Base-by-base conservation (phyloP, 306 rosid species). In the Castanospermum australe region DNA sequence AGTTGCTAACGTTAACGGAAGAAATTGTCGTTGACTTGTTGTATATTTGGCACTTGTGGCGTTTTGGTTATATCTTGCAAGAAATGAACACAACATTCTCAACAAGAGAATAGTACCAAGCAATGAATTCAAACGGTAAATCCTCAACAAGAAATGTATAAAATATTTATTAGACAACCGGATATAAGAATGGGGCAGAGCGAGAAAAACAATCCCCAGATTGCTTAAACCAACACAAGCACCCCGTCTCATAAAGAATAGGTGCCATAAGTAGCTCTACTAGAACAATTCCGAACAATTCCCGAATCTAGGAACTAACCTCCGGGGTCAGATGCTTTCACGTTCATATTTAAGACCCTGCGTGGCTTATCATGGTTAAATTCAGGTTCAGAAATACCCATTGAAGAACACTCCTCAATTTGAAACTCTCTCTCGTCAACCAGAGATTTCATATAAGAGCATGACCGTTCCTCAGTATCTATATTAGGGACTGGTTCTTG, bases 381-480 rank as follows among this genome's bases (percentile, higher is more conserved):
- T 38, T 82, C 90, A 3, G 93, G 71, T 30, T 79, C 88, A 0
- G 89, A 42, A 60, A 85, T 61, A 51, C 76, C 82, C 84, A 82
- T 79, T 32, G n/a, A n/a, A n/a, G n/a, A n/a, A n/a, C n/a, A n/a
- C n/a, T 86, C 90, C 51, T 86, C 92, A 71, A 88, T 88, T 8
- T 83, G 94, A 81, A 85, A 95, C 30, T 87, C 98, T 80, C 92
- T 85, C 69, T 89, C 97, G 35, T 92, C 94, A 38, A 73, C 98
- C 77, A 90, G 56, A 60, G 98, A 83, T 79, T 92, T 95, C 85
- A 91, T 71, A 42, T 51, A 91, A 9, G 94, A 73, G 81, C 91
- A 90, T 7, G 95, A 76, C 48, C 85, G 87, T 62, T 91, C 99
- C 70, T 89, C 99, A 0, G 87, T 42, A 69, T 92, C 97, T 66